Evolutionary conservation across 129 eudicot genomes (phyloP), one percentile per base, ranked within the genome.

Genomic region (Centella asiatica): DNA sequence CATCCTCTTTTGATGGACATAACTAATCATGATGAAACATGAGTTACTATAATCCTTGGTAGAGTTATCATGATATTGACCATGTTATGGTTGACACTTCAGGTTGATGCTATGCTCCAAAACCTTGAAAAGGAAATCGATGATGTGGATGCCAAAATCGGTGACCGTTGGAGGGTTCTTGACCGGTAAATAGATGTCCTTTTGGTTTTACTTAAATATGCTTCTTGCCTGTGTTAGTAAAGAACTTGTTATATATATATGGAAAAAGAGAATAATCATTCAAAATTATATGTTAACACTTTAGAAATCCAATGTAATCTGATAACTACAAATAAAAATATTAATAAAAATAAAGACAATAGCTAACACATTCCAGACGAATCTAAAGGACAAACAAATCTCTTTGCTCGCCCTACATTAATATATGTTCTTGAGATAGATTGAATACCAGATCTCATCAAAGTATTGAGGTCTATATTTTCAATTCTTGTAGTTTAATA

Each of bases 21-120:
- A 2, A 32, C 15, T 4, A 19, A 45, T 28, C 12, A 1, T 22
- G 18, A 19, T 24, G 40, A 22, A 9, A 17, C 19, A 1, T 27
- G 22, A 10, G 15, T 25, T 62, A 25, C 37, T 64, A 19, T 42
- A 12, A 40, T n/a, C n/a, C n/a, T n/a, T n/a, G n/a, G 20, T 33
- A 51, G 45, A 42, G 44, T 31, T 49, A 34, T 52, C 5, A 9
- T 27, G 31, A 15, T 66, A 31, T 58, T 17, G n/a, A 44, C 20
- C 17, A 59, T 22, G 51, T 20, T 36, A 11, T 58, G 2, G 8
- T 34, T 34, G 9, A 19, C 44, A 34, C 68, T 59, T 55, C 78
- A 93, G 99, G 96, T 93, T 64, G 99, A 87, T 76, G 88, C 96
- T 46, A 93, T 93, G 95, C 92, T 93, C 56, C 92, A 93, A 69